Base-by-base conservation (phyloP, 495 filamentous ascomycete genomes). In the Staphylotrichum tortipilum region DNA sequence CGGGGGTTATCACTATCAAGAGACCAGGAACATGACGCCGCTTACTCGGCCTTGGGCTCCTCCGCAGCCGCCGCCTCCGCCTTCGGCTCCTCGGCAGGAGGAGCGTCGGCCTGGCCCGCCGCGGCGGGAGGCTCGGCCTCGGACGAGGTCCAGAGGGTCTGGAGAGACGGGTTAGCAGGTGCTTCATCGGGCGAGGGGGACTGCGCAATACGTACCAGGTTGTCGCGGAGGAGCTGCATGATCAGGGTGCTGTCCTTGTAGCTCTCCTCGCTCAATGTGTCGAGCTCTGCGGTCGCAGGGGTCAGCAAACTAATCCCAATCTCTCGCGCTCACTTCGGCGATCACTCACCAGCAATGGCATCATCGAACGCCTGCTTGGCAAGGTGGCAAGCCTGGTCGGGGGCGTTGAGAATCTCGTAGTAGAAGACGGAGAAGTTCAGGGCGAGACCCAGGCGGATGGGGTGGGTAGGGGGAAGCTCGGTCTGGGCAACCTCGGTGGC, bases 341-440 rank as follows among this genome's bases (percentile, higher is more conserved):
- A n/a, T 29, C 8, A 78, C 79, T 69, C 75, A 90, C 87, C 87
- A 58, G 92, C 92, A 78, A 98, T 98, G 56, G 92, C 92, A 74
- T 98, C 92, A 69, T 98, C 92, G 61, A 98, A 98, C 23, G 94
- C 91, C 71, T 97, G 89, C 84, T 98, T 98, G 71, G 92, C 92
- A 54, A 98, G 85, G 68, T 97, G 92, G 82, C 92, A 97, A 59
- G 92, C 92, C 72, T 94, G 90, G 71, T 98, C 92, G 51, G 92
- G 92, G 18, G 92, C 92, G 78, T 97, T 98, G 61, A 97, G 79
- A 71, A 98, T 98, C 78, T 98, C 92, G 68, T 98, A 98, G 84
- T 98, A 97, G 80, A 98, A 98, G 63, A 98, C 92, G 37, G 92
- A 98, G 80, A 98, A 97, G 86, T 98, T 98, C 44, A 97, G 83